Evolutionary conservation across 2,329 filamentous ascomycete species (phyloP), one percentile per base, ranked within the genome.

Genomic region (Pyricularia sp.): DNA sequence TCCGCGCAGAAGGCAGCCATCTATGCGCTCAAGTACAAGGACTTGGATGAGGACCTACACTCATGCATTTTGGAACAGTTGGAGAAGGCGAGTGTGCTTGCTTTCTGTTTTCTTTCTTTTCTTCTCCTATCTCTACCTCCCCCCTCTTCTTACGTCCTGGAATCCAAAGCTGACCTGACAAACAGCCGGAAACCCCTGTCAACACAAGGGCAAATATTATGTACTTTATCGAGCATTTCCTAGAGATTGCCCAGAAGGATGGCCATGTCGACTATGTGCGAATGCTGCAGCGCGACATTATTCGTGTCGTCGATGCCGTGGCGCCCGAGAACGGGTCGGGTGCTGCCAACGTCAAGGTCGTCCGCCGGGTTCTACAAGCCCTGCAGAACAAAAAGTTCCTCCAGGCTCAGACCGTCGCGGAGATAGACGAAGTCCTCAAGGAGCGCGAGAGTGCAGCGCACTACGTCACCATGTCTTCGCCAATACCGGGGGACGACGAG

Each of bases 201-300:
- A 99, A 99, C 77, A 96, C 88, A 63, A 84, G 93, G 67, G 96
- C 94, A 66, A 99, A 99, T 74, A 97, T 99, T 75, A 96, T 99
- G 89, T 99, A 96, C 77, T 99, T 99, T 76, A 89, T 99, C 72
- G 93, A 97, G 73, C 89, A 93, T 70, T 90, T 99, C 70, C 90
- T 96, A 73, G 93, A 97, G 73, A 82, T 91, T 77, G 90, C 91
- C 26, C 83, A 85, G 68, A 89, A 87, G 69, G 90, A 91, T 69
- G 84, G 86, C 68, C 87, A 94, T 70, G 78, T 84, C 64, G 88
- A 91, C 68, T 99, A 96, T 73, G 87, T 97, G 31, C 86, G 89
- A 63, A 97, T 97, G 91, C 90, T 99, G 78, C 90, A 96, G 76
- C 83, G 93, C 61, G 94, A 99, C 73, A 96, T 99, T 55, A 82